Conservation (phyloP, 2,329 filamentous ascomycete species). For the Ceratocystis cubensis region DNA sequence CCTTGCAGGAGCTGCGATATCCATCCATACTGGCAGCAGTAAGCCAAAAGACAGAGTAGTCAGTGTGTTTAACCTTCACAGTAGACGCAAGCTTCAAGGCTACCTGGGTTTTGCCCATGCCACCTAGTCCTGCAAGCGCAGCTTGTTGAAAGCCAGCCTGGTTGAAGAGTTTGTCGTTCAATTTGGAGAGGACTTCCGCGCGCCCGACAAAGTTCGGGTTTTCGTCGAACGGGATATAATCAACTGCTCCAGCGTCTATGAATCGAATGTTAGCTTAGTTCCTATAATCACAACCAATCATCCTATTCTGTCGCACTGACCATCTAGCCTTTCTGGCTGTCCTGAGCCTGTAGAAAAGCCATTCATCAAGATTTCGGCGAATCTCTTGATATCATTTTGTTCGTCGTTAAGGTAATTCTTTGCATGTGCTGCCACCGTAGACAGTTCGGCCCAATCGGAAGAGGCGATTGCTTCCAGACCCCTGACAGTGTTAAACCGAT, state of each 20-base stretch:
- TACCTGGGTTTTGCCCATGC: not conserved
- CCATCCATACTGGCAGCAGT: not conserved
- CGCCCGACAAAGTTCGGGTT: not conserved
- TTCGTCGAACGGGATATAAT: not conserved
- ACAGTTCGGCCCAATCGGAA: slow-evolving; percentile 23
- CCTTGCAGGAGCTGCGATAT: not conserved
- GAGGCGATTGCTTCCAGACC: slow-evolving; percentile 25
- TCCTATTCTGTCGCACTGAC: no score
- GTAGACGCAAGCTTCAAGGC: not conserved
- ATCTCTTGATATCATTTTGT: no score
- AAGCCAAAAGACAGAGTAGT: slow-evolving; percentile 2
- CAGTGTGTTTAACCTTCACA: not conserved
- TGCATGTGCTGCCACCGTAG: not conserved
- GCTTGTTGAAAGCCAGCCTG: not conserved
- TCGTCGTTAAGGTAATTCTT: not conserved
- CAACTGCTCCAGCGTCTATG: not conserved
- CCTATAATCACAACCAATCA: not conserved
- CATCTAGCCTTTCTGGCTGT: no score
- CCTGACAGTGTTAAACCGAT: slow-evolving; percentile 25
- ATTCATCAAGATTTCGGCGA: no score
- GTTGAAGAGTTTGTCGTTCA: not conserved
- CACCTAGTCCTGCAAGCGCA: not conserved
- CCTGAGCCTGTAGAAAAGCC: no score
- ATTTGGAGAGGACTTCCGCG: not conserved
- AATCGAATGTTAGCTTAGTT: not conserved